Percentiles rank a stretch among this genome's conserved stretches.
phyloP scores from a whole-genome alignment of 192 early-diverging fungal species.

The Mortierella hygrophila region DNA sequence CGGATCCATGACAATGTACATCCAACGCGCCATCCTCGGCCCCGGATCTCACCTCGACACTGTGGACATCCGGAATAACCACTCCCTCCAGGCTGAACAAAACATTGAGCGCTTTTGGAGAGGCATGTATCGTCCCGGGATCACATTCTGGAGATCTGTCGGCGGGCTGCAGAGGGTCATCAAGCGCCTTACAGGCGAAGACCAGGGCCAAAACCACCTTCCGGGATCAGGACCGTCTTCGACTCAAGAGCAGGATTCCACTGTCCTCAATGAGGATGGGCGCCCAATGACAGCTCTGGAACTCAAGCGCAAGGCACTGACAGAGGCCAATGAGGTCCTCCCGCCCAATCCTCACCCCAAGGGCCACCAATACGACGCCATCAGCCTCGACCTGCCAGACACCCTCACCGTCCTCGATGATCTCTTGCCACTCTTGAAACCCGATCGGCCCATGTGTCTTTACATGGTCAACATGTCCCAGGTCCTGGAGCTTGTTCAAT shows the following conservation, averaged over 20 bases:
- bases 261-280: slow-evolving; percentile 2
- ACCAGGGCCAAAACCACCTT: neutral
- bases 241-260: neutral
- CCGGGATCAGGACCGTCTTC: neutral
- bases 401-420: slow-evolving; percentile 45
- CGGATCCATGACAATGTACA: slow-evolving; percentile 70
- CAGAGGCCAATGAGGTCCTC: slow-evolving; percentile 13
- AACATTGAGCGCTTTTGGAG: slow-evolving; percentile 64
- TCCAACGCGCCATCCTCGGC: slow-evolving; percentile 66
- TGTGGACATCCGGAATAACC: slow-evolving; percentile 62
- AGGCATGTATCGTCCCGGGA: slow-evolving; percentile 58
- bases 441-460: slow-evolving; percentile 65
- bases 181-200: slow-evolving; percentile 16
- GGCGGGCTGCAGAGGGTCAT: slow-evolving; percentile 42
- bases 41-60: slow-evolving; percentile 61
- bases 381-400: slow-evolving; percentile 65
- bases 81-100: slow-evolving; percentile 60
- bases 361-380: slow-evolving; percentile 61
- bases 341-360: slow-evolving; percentile 38
- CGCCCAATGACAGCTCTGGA: slow-evolving; percentile 24
- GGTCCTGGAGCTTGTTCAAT: slow-evolving; percentile 59
- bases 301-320: slow-evolving; percentile 11
- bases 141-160: slow-evolving; percentile 58
- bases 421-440: slow-evolving; percentile 57
- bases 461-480: slow-evolving; percentile 72